Conservation (phyloP, 208 protist genomes). For the Tritrichomonas musculus region DNA sequence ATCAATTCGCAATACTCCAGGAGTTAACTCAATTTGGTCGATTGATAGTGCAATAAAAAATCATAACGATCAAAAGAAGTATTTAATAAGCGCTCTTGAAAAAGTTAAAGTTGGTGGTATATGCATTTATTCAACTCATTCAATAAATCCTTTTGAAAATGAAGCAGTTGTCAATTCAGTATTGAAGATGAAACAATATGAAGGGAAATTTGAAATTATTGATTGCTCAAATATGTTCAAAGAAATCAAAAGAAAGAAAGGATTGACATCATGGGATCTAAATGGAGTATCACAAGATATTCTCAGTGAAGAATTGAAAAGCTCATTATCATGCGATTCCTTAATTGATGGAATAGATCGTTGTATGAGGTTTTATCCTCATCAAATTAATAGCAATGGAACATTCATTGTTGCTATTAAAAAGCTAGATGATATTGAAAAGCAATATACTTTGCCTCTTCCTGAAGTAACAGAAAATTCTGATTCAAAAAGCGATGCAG, state of each 20-base stretch:
- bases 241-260: neutral
- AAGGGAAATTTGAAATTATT: neutral
- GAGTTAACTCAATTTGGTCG: conserved; percentile 48
- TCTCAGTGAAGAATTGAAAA: too few species aligned
- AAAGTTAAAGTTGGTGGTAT: conserved; percentile 41
- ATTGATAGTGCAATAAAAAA: neutral
- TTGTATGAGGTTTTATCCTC: neutral
- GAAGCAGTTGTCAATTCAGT: conserved; percentile 56
- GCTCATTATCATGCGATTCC: neutral
- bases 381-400: neutral
- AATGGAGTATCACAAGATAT: too few species aligned
- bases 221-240: neutral
- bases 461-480: too few species aligned
- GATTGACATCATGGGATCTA: neutral
- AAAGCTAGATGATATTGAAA: neutral
- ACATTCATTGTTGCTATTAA: neutral
- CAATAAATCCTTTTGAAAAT: conserved; percentile 58
- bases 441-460: too few species aligned
- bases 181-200: conserved; percentile 21
- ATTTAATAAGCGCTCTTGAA: conserved; percentile 18
- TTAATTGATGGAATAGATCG: neutral
- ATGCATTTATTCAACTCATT: conserved; percentile 59
- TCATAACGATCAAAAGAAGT: conserved; percentile 45
- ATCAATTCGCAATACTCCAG: conserved; percentile 52
- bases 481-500: too few species aligned